Percentiles rank a stretch among this genome's conserved stretches.
These are phyloP conservation scores for Nothophytophthora sp. DNA, from an alignment of 352 stramenopile genomes.

Conservation along the genomic window DNA sequence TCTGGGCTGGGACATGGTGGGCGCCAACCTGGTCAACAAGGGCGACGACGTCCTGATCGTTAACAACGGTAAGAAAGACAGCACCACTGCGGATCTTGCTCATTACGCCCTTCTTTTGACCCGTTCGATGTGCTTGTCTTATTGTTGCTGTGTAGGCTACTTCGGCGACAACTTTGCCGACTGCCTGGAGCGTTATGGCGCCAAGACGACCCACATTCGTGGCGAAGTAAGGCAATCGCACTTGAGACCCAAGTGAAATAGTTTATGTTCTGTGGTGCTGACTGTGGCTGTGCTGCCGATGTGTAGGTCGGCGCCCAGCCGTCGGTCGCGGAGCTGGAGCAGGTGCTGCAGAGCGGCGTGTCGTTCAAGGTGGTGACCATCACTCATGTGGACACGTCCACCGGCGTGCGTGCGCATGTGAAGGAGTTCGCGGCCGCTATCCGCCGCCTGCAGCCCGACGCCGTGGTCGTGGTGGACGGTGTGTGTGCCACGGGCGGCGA, in stretches of 20 bases:
- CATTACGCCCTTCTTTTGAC: too few species aligned
- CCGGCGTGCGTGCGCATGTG: constrained; percentile 61
- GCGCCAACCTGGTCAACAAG: constrained; percentile 64
- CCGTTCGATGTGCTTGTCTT: too few species aligned
- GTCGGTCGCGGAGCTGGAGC: constrained; percentile 46
- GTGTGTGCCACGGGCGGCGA: constrained; percentile 73
- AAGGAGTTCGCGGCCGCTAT: constrained; percentile 58
- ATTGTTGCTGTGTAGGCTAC: constrained; percentile 40
- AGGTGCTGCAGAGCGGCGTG: constrained; percentile 34
- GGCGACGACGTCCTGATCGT: constrained; percentile 69
- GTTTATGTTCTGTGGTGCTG: not conserved
- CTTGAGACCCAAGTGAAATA: too few species aligned
- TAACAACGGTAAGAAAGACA: constrained; percentile 69
- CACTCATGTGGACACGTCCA: constrained; percentile 82
- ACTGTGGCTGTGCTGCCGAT: too few species aligned
- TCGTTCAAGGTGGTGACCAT: constrained; percentile 74
- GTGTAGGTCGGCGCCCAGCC: constrained; percentile 59
- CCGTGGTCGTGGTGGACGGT: constrained; percentile 68
- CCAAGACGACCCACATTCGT: constrained; percentile 59
- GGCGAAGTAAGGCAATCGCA: constrained; percentile 38
- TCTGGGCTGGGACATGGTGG: constrained; percentile 84
- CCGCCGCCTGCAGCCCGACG: constrained; percentile 58
- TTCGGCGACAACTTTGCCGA: constrained; percentile 76
- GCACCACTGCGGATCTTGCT: too few species aligned
- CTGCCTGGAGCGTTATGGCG: constrained; percentile 70